Evolutionary conservation across 1,284 basidiomycete species (phyloP).

Genomic region (Inonotus obliquus): DNA sequence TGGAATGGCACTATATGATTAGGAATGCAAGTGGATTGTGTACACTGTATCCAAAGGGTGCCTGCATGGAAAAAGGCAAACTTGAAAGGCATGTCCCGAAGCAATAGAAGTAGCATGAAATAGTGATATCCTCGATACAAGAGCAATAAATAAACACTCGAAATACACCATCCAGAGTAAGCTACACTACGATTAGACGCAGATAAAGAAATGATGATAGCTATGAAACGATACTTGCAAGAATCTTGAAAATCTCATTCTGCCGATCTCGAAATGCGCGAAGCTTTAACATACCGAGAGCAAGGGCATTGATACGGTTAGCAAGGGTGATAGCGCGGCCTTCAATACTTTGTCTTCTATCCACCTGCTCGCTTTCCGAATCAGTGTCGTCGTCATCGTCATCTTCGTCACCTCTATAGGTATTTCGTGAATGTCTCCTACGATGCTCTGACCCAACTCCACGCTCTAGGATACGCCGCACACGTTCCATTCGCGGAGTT

Average conservation of each 20-base stretch:
- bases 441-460: conserved; percentile 23
- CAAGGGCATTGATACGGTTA: conserved; percentile 69
- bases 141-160: too few relatives aligned
- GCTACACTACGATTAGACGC: not conserved
- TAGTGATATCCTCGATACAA: too few relatives aligned
- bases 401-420: conserved; percentile 38
- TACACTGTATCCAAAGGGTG: too few relatives aligned
- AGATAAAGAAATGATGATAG: not conserved
- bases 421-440: conserved; percentile 2
- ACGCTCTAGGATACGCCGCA: conserved; percentile 50
- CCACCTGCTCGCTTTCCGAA: conserved; percentile 25
- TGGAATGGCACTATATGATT: too few relatives aligned
- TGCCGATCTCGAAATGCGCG: conserved; percentile 69
- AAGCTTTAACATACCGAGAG: conserved; percentile 62
- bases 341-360: conserved; percentile 45
- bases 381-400: conserved; percentile 21
- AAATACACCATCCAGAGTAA: not conserved
- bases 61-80: too few relatives aligned
- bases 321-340: conserved; percentile 62
- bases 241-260: conserved; percentile 64
- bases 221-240: conserved; percentile 36
- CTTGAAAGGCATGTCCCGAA: too few relatives aligned
- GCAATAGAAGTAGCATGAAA: too few relatives aligned
- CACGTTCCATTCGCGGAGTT: conserved; percentile 55
- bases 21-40: too few relatives aligned